phyloP scores from a whole-genome alignment of 768 basidiomycete genomes.

The Lanmaoa rubissima region DNA sequence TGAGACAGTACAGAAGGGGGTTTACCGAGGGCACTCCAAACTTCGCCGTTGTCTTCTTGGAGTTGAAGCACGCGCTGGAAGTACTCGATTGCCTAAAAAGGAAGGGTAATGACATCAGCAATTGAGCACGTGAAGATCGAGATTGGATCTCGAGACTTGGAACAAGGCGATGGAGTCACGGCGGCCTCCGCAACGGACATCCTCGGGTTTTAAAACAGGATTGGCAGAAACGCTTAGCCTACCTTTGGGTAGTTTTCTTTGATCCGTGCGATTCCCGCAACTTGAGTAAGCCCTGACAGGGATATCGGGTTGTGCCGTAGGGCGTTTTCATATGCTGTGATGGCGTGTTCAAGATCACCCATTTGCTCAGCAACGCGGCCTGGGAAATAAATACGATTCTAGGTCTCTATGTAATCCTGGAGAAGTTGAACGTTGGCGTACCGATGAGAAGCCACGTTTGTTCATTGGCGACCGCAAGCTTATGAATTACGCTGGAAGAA shows the following conservation, averaged over 20 bases:
- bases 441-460: conserved; percentile 96
- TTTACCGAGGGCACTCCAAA: conserved; percentile 93
- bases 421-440: conserved; percentile 27
- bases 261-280: conserved; percentile 95
- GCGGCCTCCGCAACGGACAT: conserved; percentile 28
- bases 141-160: conserved; percentile 27
- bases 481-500: conserved; percentile 56
- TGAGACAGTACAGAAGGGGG: conserved; percentile 25
- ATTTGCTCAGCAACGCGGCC: conserved; percentile 95
- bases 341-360: conserved; percentile 89
- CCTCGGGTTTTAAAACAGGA: conserved; percentile 32
- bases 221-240: conserved; percentile 33
- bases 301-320: conserved; percentile 93
- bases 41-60: conserved; percentile 96
- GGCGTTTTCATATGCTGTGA: conserved; percentile 92
- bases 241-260: conserved; percentile 98
- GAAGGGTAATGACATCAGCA: conserved; percentile 32
- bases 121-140: conserved; percentile 29
- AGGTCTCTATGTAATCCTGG: conserved; percentile 3
- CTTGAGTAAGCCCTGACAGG: conserved; percentile 86
- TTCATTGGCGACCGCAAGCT: conserved; percentile 84
- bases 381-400: conserved; percentile 38
- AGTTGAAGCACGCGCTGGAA: conserved; percentile 90
- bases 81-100: conserved; percentile 85
- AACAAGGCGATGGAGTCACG: conserved; percentile 17